phyloP scores from a whole-genome alignment of 805 yeast genomes.

The Teunomyces panamensis region DNA sequence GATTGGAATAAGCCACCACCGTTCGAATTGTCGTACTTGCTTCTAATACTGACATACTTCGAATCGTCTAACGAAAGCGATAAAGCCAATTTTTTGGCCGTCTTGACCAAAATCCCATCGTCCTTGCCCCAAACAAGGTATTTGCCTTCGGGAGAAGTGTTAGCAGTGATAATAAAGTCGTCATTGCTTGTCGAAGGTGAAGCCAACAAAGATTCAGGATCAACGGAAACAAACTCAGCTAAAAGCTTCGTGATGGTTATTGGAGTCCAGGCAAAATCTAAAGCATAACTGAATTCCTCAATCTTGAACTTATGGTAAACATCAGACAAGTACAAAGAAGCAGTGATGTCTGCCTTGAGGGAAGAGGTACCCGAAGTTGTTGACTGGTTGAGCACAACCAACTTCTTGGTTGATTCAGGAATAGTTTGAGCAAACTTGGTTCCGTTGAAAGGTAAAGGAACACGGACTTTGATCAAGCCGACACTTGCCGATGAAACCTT shows the following conservation, averaged over 20 bases:
- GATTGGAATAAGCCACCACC: slow-evolving; percentile 77
- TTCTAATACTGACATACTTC: slow-evolving; percentile 51
- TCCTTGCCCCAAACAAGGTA: slow-evolving; percentile 70
- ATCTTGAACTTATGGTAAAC: slow-evolving; percentile 37
- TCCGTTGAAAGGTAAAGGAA: slow-evolving; percentile 76
- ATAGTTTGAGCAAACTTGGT: slow-evolving; percentile 55
- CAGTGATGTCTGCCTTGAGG: slow-evolving; percentile 69
- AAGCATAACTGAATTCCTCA: slow-evolving; percentile 51
- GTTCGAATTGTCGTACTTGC: slow-evolving; percentile 67
- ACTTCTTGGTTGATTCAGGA: slow-evolving; percentile 54
- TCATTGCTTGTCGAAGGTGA: slow-evolving; percentile 6
- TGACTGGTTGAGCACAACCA: slow-evolving; percentile 67
- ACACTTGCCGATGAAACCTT: slow-evolving; percentile 33
- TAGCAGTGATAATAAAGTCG: slow-evolving; percentile 25
- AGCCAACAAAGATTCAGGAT: slow-evolving; percentile 25
- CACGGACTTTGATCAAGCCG: slow-evolving; percentile 69
- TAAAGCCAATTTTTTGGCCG: slow-evolving; percentile 65
- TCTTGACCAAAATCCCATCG: slow-evolving; percentile 50
- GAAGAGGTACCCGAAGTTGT: slow-evolving; percentile 35
- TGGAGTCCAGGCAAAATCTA: slow-evolving; percentile 56
- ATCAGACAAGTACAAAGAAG: slow-evolving; percentile 59
- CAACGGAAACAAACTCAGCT: slow-evolving; percentile 37
- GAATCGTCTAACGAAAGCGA: slow-evolving; percentile 62
- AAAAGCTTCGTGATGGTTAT: slow-evolving; percentile 50
- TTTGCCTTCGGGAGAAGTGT: slow-evolving; percentile 42